These are phyloP conservation scores for Populus davidiana DNA, from an alignment of 345 rosid species.

Conservation along the genomic window DNA sequence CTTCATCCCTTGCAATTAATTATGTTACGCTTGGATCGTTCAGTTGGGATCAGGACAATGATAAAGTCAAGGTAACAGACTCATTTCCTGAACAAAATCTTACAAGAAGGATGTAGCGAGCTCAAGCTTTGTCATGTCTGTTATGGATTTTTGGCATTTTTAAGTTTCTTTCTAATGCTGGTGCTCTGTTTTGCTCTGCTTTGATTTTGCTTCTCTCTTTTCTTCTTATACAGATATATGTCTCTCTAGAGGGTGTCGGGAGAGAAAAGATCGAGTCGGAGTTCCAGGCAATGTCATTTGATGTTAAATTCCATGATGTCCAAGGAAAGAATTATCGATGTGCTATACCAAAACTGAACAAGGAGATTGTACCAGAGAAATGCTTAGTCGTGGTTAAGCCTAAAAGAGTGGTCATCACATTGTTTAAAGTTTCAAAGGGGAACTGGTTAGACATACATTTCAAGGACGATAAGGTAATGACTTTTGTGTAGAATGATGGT, in stretches of 20 bases:
- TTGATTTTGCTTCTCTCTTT: neutral
- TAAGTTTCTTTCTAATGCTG: neutral
- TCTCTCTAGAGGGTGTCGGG: constrained; percentile 75
- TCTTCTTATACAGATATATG: constrained; percentile 47
- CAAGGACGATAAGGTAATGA: constrained; percentile 85
- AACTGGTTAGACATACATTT: constrained; percentile 83
- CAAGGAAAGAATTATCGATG: constrained; percentile 80
- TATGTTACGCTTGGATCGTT: constrained; percentile 68
- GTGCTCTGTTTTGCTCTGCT: neutral
- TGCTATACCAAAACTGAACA: constrained; percentile 61
- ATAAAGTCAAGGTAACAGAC: constrained; percentile 73
- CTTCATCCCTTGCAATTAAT: constrained; percentile 29
- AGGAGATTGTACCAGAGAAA: constrained; percentile 78
- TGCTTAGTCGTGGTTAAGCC: constrained; percentile 77
- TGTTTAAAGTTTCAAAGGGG: constrained; percentile 74
- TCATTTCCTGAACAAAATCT: too few species aligned
- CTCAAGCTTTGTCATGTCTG: neutral
- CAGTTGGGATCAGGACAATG: constrained; percentile 97
- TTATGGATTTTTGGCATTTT: neutral
- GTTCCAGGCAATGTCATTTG: constrained; percentile 61
- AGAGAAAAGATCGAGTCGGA: constrained; percentile 66
- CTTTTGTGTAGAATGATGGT: neutral
- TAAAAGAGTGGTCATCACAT: constrained; percentile 54
- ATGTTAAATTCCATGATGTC: constrained; percentile 72
- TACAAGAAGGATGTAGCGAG: neutral